These are phyloP conservation scores for Aureoboletus auriporus DNA, from an alignment of 768 basidiomycete species.

Conservation along the genomic window DNA sequence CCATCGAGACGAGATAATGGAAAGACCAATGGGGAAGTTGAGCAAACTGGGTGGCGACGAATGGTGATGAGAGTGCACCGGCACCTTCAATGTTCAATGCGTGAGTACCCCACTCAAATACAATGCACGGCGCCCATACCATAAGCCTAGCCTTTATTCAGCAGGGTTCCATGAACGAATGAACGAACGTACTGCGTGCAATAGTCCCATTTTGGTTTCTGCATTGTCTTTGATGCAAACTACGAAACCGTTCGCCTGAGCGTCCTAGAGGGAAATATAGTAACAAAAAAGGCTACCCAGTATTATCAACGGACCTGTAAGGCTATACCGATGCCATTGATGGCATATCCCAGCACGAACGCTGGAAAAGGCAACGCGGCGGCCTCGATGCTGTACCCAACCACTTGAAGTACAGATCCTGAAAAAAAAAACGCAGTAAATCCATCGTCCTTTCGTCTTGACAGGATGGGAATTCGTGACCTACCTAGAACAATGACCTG, in stretches of 20 bases:
- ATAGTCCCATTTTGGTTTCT: constrained; percentile 67
- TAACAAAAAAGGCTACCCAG: background rate
- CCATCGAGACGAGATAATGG: constrained; percentile 52
- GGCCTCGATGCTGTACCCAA: constrained; percentile 52
- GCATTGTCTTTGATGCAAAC: constrained; percentile 53
- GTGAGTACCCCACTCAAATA: constrained; percentile 3
- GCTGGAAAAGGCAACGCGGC: constrained; percentile 62
- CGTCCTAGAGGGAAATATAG: constrained; percentile 42
- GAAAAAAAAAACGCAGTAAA: too few species aligned
- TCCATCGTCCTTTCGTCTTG: too few species aligned
- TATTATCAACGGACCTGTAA: constrained; percentile 32
- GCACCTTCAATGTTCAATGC: constrained; percentile 40
- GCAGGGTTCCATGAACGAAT: background rate
- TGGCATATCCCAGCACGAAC: constrained; percentile 45
- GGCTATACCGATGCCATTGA: constrained; percentile 50
- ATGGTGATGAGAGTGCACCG: constrained; percentile 65
- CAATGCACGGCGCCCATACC: constrained; percentile 4
- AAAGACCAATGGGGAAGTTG: constrained; percentile 34
- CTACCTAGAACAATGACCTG: too few species aligned
- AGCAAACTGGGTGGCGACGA: constrained; percentile 77
- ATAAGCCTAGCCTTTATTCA: constrained; percentile 8
- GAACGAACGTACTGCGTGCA: constrained; percentile 38
- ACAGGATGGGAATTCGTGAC: too few species aligned
- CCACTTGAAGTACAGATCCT: constrained; percentile 51
- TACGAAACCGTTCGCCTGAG: constrained; percentile 70